Conservation (phyloP, 2,329 filamentous ascomycete species). For the Plenodomus lindquistii region DNA sequence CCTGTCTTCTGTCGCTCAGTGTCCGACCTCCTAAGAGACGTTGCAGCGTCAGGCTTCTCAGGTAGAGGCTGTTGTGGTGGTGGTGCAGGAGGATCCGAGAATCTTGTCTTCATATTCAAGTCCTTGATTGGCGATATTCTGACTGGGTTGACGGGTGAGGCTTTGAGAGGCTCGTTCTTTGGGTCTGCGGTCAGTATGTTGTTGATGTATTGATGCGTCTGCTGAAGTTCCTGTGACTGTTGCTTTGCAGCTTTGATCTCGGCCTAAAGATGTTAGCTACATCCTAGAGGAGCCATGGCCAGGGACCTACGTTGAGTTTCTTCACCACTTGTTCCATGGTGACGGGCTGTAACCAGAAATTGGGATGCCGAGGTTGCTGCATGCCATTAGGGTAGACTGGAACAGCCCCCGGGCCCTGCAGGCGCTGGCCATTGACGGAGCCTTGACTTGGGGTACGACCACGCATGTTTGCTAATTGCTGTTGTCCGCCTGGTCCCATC, state of each 20-base stretch:
- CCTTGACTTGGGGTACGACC: slow-evolving; percentile 61
- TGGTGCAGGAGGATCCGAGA: slow-evolving; percentile 90
- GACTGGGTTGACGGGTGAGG: slow-evolving; percentile 48
- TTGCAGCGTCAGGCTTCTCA: slow-evolving; percentile 79
- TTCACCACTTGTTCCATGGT: slow-evolving; percentile 96
- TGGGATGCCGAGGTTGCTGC: slow-evolving; percentile 73
- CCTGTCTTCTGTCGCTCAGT: slow-evolving; percentile 71
- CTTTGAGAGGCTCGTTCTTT: slow-evolving; percentile 56
- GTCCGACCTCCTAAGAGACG: slow-evolving; percentile 71
- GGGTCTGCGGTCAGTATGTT: slow-evolving; percentile 73
- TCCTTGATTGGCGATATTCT: slow-evolving; percentile 63
- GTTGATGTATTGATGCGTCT: slow-evolving; percentile 80
- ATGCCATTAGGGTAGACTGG: slow-evolving; percentile 60
- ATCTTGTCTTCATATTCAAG: slow-evolving; percentile 69
- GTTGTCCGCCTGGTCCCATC: slow-evolving; percentile 65
- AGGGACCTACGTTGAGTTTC: slow-evolving; percentile 70
- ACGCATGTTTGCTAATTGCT: slow-evolving; percentile 67
- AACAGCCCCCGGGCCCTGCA: slow-evolving; percentile 61
- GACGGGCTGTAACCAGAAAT: slow-evolving; percentile 85
- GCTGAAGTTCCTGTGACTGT: slow-evolving; percentile 81
- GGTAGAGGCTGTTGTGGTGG: slow-evolving; percentile 91
- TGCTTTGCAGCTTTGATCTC: slow-evolving; percentile 90
- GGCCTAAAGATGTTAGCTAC: slow-evolving; percentile 57
- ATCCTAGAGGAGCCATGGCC: not conserved
- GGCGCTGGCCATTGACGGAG: slow-evolving; percentile 67